phyloP scores from a whole-genome alignment of 495 filamentous ascomycete genomes.

The Penicillium steckii region DNA sequence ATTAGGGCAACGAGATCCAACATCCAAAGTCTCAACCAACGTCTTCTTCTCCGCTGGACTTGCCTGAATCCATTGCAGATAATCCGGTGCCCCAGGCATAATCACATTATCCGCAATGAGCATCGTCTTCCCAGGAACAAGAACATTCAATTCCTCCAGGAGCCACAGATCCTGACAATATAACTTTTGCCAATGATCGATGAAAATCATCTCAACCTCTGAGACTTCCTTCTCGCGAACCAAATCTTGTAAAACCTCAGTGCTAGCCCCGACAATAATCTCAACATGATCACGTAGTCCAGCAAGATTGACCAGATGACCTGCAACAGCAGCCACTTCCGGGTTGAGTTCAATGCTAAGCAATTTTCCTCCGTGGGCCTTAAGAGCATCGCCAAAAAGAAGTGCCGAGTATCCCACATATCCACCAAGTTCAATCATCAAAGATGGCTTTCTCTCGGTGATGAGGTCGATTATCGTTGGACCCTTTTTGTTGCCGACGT shows the following conservation, averaged over 20 bases:
- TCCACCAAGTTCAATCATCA: constrained; percentile 71
- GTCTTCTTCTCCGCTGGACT: constrained; percentile 2
- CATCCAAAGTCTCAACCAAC: constrained; percentile 2
- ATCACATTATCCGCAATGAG: constrained; percentile 67
- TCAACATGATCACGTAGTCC: constrained; percentile 57
- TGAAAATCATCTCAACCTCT: constrained; percentile 59
- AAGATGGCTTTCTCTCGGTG: constrained; percentile 52
- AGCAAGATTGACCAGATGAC: constrained; percentile 59
- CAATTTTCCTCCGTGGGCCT: constrained; percentile 54
- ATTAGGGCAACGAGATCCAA: constrained; percentile 9
- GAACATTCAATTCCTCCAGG: constrained; percentile 58
- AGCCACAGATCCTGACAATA: constrained; percentile 66
- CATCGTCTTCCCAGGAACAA: constrained; percentile 50
- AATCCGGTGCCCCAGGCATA: constrained; percentile 63
- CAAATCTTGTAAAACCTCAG: constrained; percentile 21
- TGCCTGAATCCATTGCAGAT: constrained; percentile 35
- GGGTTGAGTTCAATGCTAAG: constrained; percentile 62
- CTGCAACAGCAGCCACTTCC: constrained; percentile 59
- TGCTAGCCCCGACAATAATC: constrained; percentile 18
- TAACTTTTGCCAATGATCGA: constrained; percentile 66
- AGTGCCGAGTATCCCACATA: constrained; percentile 75
- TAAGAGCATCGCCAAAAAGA: constrained; percentile 58
- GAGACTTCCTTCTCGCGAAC: constrained; percentile 32
- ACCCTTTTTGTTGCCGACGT: constrained; percentile 67
- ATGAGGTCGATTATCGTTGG: constrained; percentile 60